Conservation (phyloP, 116 monocot genomes). For the Iris pallida region DNA sequence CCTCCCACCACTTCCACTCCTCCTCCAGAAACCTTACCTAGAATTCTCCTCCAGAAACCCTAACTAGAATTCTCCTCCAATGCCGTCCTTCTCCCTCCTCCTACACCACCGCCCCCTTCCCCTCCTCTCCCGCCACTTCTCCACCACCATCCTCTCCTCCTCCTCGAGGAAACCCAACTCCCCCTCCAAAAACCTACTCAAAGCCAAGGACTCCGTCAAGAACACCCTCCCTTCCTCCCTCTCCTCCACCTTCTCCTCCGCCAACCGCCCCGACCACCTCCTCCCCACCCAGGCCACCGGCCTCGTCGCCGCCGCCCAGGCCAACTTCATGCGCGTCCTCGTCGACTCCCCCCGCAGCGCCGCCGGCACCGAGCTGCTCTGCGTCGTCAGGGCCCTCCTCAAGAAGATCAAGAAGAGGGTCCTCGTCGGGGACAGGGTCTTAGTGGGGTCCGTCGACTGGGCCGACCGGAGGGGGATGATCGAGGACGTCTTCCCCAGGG, state of each 20-base stretch:
- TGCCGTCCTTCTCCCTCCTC: slow-evolving; percentile 7
- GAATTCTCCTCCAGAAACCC: not conserved
- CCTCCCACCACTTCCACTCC: no score
- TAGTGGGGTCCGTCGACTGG: slow-evolving; percentile 83
- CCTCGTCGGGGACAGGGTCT: slow-evolving; percentile 78
- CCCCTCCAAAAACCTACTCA: slow-evolving; percentile 45
- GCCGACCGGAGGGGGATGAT: slow-evolving; percentile 76
- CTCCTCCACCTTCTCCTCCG: slow-evolving; percentile 3
- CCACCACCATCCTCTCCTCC: slow-evolving; percentile 10
- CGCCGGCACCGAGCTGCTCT: slow-evolving; percentile 59
- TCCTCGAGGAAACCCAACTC: slow-evolving; percentile 1
- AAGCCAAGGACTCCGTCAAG: slow-evolving; percentile 36
- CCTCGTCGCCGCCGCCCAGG: slow-evolving; percentile 81
- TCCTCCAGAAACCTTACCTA: no score
- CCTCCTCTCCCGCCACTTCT: slow-evolving; percentile 15
- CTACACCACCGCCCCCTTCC: not conserved
- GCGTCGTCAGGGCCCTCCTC: slow-evolving; percentile 76
- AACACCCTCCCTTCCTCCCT: slow-evolving; percentile 16
- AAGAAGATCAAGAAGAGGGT: slow-evolving; percentile 90
- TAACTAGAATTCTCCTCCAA: slow-evolving; percentile 14
- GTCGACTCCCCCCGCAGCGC: slow-evolving; percentile 37
- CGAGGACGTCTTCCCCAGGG: slow-evolving; percentile 63
- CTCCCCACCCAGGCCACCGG: slow-evolving; percentile 78
- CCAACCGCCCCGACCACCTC: slow-evolving; percentile 19
- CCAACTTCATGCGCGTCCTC: slow-evolving; percentile 88